Conservation (phyloP, 306 rosid genomes). For the Urtica urens region DNA sequence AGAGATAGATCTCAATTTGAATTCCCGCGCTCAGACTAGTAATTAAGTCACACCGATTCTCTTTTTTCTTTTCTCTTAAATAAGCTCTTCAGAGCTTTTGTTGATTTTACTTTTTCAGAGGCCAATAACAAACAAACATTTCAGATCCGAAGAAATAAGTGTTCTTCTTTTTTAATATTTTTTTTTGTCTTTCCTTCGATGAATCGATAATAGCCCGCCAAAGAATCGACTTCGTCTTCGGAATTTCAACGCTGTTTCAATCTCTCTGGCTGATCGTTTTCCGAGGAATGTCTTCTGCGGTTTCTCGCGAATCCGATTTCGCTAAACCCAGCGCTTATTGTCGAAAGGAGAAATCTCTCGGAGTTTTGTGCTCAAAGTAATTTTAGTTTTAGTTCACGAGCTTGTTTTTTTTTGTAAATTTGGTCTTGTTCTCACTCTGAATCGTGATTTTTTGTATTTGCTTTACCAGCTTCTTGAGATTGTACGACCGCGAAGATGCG, state of each 20-base stretch:
- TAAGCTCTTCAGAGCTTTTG: too few species aligned
- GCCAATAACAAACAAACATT: not conserved
- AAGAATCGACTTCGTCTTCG: constrained; percentile 1
- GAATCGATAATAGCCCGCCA: constrained; percentile 6
- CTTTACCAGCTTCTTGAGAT: constrained; percentile 24
- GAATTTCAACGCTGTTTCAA: not conserved
- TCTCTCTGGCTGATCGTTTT: not conserved
- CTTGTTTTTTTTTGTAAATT: not conserved
- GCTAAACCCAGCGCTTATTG: constrained; percentile 17
- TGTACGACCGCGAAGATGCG: constrained; percentile 22
- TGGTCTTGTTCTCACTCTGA: not conserved
- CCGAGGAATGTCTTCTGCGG: constrained; percentile 13
- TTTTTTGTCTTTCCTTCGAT: not conserved
- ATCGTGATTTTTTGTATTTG: not conserved
- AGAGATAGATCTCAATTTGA: constrained; percentile 15
- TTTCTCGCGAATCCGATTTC: constrained; percentile 12
- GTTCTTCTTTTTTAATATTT: not conserved
- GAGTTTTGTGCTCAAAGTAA: constrained; percentile 29
- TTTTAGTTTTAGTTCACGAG: not conserved
- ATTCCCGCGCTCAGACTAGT: constrained; percentile 14
- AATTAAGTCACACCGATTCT: not conserved
- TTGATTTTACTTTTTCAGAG: too few species aligned
- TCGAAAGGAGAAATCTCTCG: constrained; percentile 36
- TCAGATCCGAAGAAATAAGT: not conserved
- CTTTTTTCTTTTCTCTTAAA: too few species aligned